Conservation (phyloP, 768 basidiomycete species). For the Lactarius pseudohatsudake region DNA sequence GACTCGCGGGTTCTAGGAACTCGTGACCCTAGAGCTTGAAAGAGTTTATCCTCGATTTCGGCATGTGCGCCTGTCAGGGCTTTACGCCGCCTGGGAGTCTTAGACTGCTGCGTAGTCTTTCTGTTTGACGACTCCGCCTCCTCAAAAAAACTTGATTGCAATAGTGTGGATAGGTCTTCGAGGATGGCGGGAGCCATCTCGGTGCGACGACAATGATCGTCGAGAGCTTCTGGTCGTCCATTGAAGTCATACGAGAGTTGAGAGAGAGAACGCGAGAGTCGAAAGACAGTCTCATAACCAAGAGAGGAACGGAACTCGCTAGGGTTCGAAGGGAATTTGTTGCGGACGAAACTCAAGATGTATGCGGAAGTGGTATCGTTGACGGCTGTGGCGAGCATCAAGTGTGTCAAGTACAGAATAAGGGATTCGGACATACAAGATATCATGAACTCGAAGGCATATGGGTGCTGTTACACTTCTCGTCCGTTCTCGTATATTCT, state of each 20-base stretch:
- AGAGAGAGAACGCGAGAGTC: slow-evolving; percentile 8
- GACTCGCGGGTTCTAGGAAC: slow-evolving; percentile 7
- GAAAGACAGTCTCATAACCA: slow-evolving; percentile 8
- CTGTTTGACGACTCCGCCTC: slow-evolving; percentile 1
- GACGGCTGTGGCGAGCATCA: slow-evolving; percentile 15
- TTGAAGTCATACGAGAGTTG: slow-evolving; percentile 9
- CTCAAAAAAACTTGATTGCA: slow-evolving; percentile 7
- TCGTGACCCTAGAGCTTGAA: slow-evolving; percentile 1
- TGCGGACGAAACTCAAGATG: slow-evolving; percentile 1
- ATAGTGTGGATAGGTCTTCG: slow-evolving; percentile 4
- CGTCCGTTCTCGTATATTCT: no score
- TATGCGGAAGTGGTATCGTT: no score
- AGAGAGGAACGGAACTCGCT: background rate
- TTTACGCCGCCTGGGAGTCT: background rate
- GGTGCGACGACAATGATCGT: background rate
- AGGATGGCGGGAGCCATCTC: slow-evolving; percentile 7
- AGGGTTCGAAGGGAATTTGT: background rate
- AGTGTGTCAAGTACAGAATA: no score
- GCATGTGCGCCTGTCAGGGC: background rate
- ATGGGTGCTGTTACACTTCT: no score
- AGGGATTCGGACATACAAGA: background rate
- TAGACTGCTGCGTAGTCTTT: background rate
- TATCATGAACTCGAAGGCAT: slow-evolving; percentile 21
- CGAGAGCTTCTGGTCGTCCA: background rate
- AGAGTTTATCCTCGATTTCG: slow-evolving; percentile 9